These are phyloP conservation scores for Gaeumannomyces tritici DNA, from an alignment of 2,329 filamentous ascomycete genomes.

Conservation along the genomic window DNA sequence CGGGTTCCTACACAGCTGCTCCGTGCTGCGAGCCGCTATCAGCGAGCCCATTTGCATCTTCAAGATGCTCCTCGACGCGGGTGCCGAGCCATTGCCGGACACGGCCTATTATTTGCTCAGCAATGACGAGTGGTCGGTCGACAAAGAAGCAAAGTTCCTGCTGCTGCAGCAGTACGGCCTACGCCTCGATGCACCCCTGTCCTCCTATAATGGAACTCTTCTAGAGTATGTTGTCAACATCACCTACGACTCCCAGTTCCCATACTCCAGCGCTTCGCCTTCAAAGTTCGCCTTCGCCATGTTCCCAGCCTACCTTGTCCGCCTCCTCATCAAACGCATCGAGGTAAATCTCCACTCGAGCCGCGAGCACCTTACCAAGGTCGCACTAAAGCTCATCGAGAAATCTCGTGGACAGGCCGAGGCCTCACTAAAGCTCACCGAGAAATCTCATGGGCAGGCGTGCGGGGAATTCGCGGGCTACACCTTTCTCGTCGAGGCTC, in stretches of 20 bases:
- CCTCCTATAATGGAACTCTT: no score
- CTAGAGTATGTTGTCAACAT: no score
- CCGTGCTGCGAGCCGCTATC: background rate
- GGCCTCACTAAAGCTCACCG: no score
- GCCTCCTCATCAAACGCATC: background rate
- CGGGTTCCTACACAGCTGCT: background rate
- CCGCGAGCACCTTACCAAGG: background rate
- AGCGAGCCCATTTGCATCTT: background rate
- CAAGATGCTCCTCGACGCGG: constrained; percentile 1
- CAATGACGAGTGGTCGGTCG: background rate
- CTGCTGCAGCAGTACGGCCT: background rate
- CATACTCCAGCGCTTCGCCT: no score
- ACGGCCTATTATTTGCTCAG: background rate
- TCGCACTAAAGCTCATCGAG: background rate
- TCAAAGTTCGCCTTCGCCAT: no score
- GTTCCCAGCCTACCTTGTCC: background rate
- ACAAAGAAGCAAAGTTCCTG: background rate
- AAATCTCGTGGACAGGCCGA: no score
- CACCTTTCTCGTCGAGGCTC: no score
- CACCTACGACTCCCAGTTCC: no score
- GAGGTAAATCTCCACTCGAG: background rate
- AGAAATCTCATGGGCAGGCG: no score
- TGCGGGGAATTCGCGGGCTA: no score
- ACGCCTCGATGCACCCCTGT: background rate
- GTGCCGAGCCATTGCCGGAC: background rate